phyloP scores from a whole-genome alignment of 306 rosid genomes.

The Pterocarpus macrocarpus region DNA sequence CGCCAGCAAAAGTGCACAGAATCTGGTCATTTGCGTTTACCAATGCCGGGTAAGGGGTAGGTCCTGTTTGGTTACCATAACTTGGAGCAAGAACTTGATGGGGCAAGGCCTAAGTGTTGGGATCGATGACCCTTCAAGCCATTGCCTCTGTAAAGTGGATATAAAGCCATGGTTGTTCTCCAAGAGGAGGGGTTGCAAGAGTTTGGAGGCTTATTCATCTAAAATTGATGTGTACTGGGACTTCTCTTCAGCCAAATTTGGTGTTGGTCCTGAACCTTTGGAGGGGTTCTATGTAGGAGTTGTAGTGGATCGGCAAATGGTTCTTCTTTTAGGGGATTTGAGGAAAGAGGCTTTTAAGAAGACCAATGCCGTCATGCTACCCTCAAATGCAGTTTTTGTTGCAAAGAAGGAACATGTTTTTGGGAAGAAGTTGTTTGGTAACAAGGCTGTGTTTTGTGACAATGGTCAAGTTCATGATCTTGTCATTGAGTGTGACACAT shows the following conservation, averaged over 20 bases:
- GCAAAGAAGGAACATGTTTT: constrained; percentile 89
- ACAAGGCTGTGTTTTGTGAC: constrained; percentile 79
- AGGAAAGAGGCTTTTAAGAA: constrained; percentile 92
- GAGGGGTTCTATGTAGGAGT: constrained; percentile 82
- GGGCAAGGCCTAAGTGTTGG: constrained; percentile 89
- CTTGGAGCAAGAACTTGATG: constrained; percentile 93
- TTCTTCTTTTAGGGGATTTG: constrained; percentile 95
- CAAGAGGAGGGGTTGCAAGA: constrained; percentile 90
- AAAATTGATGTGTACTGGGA: constrained; percentile 92
- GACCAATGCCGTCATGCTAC: constrained; percentile 63
- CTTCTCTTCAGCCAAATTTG: constrained; percentile 89
- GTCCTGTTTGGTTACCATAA: constrained; percentile 76
- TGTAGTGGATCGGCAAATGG: constrained; percentile 79
- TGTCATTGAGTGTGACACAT: constrained; percentile 88
- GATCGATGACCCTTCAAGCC: constrained; percentile 84
- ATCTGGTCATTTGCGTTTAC: constrained; percentile 79
- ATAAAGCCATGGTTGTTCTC: constrained; percentile 95
- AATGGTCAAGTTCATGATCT: constrained; percentile 88
- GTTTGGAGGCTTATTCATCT: constrained; percentile 75
- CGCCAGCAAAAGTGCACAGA: constrained; percentile 72
- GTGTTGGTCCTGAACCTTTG: constrained; percentile 82
- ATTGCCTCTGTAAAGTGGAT: constrained; percentile 92
- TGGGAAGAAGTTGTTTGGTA: constrained; percentile 76
- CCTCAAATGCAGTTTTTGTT: constrained; percentile 68
- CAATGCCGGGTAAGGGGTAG: constrained; percentile 81